Evolutionary conservation across 2,329 filamentous ascomycete genomes (phyloP).

Genomic region (Fusarium guadeloupense): DNA sequence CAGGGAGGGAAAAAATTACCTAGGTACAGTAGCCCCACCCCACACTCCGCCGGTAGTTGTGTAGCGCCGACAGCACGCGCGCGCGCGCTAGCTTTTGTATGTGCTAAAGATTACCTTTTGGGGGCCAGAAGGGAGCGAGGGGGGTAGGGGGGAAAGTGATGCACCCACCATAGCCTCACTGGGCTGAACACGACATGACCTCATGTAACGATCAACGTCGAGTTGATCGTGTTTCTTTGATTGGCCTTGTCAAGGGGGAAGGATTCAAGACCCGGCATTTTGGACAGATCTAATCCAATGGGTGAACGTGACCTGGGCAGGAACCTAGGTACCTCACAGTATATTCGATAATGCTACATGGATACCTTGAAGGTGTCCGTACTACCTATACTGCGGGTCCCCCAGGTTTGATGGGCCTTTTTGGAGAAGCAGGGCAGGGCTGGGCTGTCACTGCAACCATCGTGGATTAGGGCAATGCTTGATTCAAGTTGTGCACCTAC

Average conservation of each 20-base stretch:
- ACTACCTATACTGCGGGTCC: background rate
- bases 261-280: background rate
- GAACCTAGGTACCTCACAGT: no score
- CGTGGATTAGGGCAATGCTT: conserved; percentile 19
- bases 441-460: conserved; percentile 2
- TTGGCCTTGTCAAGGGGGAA: background rate
- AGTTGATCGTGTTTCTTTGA: background rate
- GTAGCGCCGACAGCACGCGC: background rate
- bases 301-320: background rate
- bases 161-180: conserved; percentile 33
- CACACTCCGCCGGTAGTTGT: background rate
- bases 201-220: background rate
- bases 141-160: no score
- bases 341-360: background rate
- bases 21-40: background rate
- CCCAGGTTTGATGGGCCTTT: conserved; percentile 14
- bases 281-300: no score
- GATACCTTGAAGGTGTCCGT: background rate
- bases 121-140: no score
- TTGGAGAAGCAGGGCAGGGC: background rate
- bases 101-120: background rate
- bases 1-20: conserved; percentile 28
- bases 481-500: background rate
- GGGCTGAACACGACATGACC: conserved; percentile 16
- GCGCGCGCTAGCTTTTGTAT: background rate